These are phyloP conservation scores for Boletus rubroflammeus DNA, from an alignment of 768 basidiomycete genomes.

Conservation along the genomic window DNA sequence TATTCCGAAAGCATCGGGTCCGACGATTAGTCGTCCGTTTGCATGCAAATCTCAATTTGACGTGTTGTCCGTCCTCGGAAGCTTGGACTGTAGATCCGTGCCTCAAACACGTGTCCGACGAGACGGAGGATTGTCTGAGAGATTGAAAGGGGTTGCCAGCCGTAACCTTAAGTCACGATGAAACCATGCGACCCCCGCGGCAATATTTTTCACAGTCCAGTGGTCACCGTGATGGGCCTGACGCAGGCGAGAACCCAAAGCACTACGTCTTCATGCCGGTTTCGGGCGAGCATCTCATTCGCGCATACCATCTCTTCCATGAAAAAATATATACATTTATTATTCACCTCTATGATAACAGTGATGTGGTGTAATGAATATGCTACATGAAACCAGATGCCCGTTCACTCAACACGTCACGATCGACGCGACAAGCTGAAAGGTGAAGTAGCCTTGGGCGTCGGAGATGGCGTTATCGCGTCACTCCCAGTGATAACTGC, in stretches of 20 bases:
- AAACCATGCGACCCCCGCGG: no score
- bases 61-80: not conserved
- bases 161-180: conserved; percentile 54
- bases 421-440: conserved; percentile 4
- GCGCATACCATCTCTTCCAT: no score
- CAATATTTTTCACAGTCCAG: no score
- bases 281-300: no score
- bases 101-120: conserved; percentile 60
- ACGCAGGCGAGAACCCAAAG: no score
- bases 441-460: conserved; percentile 21
- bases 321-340: no score
- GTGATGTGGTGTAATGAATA: not conserved
- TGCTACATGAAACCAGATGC: not conserved
- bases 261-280: no score
- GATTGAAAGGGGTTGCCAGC: conserved; percentile 78
- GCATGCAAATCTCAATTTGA: not conserved
- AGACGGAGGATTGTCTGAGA: conserved; percentile 75
- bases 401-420: not conserved
- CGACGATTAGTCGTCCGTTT: no score
- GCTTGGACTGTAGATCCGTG: not conserved
- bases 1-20: not conserved
- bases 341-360: not conserved
- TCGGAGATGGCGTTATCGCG: conserved; percentile 45
- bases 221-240: no score
- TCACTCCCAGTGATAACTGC: conserved; percentile 42